These are phyloP conservation scores for Rhododendron kiyosumense DNA, from an alignment of 148 eudicot genomes.

Conservation along the genomic window DNA sequence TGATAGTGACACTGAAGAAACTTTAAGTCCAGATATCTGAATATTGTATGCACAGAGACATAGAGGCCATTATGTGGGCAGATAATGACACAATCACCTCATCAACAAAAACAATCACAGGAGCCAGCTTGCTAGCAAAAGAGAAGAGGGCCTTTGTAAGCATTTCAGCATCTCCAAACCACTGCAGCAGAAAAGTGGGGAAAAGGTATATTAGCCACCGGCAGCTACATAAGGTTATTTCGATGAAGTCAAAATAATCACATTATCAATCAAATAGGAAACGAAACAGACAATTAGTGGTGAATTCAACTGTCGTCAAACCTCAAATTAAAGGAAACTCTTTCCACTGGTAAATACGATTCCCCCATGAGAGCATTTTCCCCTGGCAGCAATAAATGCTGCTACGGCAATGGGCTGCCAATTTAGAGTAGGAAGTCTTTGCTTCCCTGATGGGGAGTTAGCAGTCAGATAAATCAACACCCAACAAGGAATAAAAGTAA, in stretches of 20 bases:
- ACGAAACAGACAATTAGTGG: neutral
- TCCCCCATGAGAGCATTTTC: neutral
- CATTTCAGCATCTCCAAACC: slow-evolving; percentile 99
- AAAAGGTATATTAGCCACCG: neutral
- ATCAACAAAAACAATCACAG: slow-evolving; percentile 94
- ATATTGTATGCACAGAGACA: neutral
- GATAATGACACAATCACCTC: slow-evolving; percentile 50
- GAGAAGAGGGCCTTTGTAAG: slow-evolving; percentile 96
- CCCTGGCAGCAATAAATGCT: neutral
- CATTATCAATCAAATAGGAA: neutral
- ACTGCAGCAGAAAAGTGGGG: slow-evolving; percentile 36
- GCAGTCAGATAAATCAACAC: neutral
- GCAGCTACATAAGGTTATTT: no score
- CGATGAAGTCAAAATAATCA: neutral
- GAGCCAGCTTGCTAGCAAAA: slow-evolving; percentile 94
- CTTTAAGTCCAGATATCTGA: neutral
- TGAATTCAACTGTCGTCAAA: neutral
- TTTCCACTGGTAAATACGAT: neutral
- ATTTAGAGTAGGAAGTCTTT: neutral
- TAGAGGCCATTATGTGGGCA: neutral
- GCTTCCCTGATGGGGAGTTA: neutral
- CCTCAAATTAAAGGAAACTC: neutral
- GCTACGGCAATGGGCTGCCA: neutral
- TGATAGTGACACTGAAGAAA: neutral
- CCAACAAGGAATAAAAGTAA: neutral